These are phyloP conservation scores for Aspergillus melleus DNA, from an alignment of 2,329 filamentous ascomycete species.

Conservation along the genomic window DNA sequence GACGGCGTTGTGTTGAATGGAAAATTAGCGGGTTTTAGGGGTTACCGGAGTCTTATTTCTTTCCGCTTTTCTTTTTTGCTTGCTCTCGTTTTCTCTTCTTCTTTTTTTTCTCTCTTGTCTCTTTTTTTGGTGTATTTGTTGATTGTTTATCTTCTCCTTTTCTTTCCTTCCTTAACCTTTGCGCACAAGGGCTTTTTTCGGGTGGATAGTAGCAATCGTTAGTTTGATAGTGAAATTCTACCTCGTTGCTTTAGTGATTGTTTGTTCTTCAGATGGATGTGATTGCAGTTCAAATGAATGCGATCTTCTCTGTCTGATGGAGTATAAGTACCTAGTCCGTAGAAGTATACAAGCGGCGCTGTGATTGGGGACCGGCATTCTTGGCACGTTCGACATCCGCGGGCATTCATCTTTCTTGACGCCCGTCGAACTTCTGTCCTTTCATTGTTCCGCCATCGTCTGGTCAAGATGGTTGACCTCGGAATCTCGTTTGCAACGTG, in stretches of 20 bases:
- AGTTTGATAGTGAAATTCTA: neutral
- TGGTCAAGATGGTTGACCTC: conserved; percentile 28
- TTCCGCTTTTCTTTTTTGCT: neutral
- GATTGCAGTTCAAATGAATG: neutral
- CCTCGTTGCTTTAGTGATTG: neutral
- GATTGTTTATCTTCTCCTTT: neutral
- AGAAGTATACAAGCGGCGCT: neutral
- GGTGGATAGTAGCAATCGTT: too few species aligned
- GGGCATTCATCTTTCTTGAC: neutral
- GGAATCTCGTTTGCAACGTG: conserved; percentile 35
- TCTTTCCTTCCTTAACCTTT: neutral
- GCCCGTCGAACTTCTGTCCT: conserved; percentile 6
- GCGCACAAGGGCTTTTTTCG: too few species aligned
- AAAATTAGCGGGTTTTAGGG: conserved; percentile 14
- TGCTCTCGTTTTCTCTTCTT: neutral
- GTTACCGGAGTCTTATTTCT: neutral
- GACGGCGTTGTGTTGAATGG: conserved; percentile 3
- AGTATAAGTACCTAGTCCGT: too few species aligned
- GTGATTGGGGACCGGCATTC: neutral
- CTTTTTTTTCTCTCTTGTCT: neutral
- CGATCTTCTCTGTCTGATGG: neutral
- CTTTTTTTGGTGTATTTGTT: conserved; percentile 4
- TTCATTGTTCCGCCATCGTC: neutral
- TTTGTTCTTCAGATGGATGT: neutral
- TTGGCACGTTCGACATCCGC: conserved; percentile 9